Conservation (phyloP, 2,329 filamentous ascomycete species). For the Alternaria conjuncta region DNA sequence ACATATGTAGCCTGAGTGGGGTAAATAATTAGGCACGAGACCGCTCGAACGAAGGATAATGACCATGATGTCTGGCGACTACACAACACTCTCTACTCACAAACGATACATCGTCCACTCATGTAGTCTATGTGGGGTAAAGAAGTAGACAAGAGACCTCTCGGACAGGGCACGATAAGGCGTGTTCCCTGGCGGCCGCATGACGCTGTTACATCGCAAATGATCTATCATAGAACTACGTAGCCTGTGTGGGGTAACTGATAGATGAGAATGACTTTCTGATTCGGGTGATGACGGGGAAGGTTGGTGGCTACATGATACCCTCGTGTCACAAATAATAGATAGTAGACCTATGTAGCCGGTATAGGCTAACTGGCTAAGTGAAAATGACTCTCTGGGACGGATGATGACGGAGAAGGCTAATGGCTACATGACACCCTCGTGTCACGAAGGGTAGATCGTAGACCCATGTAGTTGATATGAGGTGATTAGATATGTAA, state of each 20-base stretch:
- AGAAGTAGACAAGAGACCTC: neutral
- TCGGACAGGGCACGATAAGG: neutral
- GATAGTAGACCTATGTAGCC: neutral
- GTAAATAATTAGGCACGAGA: accelerated
- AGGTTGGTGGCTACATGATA: neutral
- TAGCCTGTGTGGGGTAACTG: neutral
- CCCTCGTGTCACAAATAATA: accelerated
- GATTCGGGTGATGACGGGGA: neutral
- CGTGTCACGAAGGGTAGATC: too few species aligned
- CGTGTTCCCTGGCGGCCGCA: neutral
- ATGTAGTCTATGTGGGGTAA: neutral
- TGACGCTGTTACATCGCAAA: neutral
- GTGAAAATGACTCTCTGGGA: too few species aligned
- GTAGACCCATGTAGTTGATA: neutral
- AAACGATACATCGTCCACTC: neutral
- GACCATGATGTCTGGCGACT: neutral
- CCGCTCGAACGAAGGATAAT: neutral
- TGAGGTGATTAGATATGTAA: too few species aligned
- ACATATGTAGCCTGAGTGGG: neutral
- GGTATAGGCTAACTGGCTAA: too few species aligned
- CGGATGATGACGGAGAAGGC: too few species aligned
- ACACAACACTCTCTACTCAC: neutral
- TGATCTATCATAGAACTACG: neutral
- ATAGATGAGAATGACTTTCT: neutral
- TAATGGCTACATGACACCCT: too few species aligned